phyloP scores from a whole-genome alignment of 768 basidiomycete species.

The Peribolospora baueri region DNA sequence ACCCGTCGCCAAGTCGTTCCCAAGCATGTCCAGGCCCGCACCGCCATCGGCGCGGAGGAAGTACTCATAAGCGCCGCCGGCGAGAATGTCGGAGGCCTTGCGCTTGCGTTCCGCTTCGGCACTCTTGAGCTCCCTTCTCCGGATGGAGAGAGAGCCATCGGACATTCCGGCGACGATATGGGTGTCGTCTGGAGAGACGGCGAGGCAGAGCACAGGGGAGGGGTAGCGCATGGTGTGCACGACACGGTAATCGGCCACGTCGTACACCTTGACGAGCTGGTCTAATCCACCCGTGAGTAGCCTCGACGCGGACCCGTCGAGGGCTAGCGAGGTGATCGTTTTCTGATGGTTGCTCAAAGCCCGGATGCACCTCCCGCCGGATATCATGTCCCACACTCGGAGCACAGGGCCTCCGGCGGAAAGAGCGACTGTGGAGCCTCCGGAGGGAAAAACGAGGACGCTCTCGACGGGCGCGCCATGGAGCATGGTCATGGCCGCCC shows the following conservation, averaged over 20 bases:
- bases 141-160: conserved; percentile 92
- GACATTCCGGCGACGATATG: conserved; percentile 95
- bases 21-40: conserved; percentile 19
- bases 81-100: conserved; percentile 20
- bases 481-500: conserved; percentile 13
- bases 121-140: conserved; percentile 54
- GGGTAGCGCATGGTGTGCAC: conserved; percentile 98
- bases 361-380: conserved; percentile 58
- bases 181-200: conserved; percentile 84
- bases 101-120: conserved; percentile 23
- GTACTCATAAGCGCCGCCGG: conserved; percentile 39
- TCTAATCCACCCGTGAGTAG: conserved; percentile 77
- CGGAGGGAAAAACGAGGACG: conserved; percentile 72
- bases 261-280: conserved; percentile 97
- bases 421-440: conserved; percentile 43
- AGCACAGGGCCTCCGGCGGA: conserved; percentile 80
- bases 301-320: conserved; percentile 48
- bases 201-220: conserved; percentile 66
- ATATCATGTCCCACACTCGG: conserved; percentile 81
- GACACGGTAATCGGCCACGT: conserved; percentile 70
- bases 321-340: conserved; percentile 56
- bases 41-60: conserved; percentile 26
- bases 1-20: conserved; percentile 30
- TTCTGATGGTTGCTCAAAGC: conserved; percentile 97
- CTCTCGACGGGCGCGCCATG: conserved; percentile 57